phyloP scores from a whole-genome alignment of 2,329 filamentous ascomycete genomes.

The Colletotrichum navitas region DNA sequence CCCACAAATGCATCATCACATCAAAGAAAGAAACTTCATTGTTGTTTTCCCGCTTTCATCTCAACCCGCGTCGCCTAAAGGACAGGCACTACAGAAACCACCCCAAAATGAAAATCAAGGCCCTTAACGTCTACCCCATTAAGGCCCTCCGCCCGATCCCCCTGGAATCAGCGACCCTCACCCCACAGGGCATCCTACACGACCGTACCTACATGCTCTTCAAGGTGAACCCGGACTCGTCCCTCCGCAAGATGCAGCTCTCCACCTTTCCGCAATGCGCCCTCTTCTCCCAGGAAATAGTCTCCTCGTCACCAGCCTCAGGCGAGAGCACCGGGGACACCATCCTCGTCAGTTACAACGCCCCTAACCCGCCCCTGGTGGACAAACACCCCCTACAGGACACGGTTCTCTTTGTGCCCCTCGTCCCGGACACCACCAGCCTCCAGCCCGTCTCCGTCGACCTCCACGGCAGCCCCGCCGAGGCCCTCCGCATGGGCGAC shows the following conservation, averaged over 20 bases:
- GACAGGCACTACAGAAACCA: background rate
- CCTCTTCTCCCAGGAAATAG: slow-evolving; percentile 73
- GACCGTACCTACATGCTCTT: slow-evolving; percentile 81
- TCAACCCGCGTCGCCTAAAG: no score
- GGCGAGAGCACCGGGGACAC: slow-evolving; percentile 45
- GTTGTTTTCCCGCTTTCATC: background rate
- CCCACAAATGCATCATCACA: background rate
- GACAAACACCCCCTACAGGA: slow-evolving; percentile 52
- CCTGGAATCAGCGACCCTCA: slow-evolving; percentile 66
- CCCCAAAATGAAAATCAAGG: slow-evolving; percentile 30
- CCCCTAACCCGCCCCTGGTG: slow-evolving; percentile 54
- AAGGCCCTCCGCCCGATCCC: slow-evolving; percentile 76
- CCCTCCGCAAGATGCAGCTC: slow-evolving; percentile 71
- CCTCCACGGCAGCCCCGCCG: slow-evolving; percentile 70
- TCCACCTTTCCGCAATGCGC: slow-evolving; percentile 68
- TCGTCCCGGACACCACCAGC: slow-evolving; percentile 62
- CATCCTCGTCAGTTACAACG: slow-evolving; percentile 59
- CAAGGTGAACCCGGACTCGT: slow-evolving; percentile 58
- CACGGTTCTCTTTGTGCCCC: slow-evolving; percentile 64
- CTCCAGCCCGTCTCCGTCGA: slow-evolving; percentile 65
- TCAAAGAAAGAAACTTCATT: background rate
- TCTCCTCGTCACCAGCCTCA: slow-evolving; percentile 60
- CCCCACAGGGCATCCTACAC: slow-evolving; percentile 71
- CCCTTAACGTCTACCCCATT: slow-evolving; percentile 78
- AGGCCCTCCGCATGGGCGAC: slow-evolving; percentile 73